phyloP scores from a whole-genome alignment of 1,284 basidiomycete genomes.

The Cutaneotrichosporon mucoides region DNA sequence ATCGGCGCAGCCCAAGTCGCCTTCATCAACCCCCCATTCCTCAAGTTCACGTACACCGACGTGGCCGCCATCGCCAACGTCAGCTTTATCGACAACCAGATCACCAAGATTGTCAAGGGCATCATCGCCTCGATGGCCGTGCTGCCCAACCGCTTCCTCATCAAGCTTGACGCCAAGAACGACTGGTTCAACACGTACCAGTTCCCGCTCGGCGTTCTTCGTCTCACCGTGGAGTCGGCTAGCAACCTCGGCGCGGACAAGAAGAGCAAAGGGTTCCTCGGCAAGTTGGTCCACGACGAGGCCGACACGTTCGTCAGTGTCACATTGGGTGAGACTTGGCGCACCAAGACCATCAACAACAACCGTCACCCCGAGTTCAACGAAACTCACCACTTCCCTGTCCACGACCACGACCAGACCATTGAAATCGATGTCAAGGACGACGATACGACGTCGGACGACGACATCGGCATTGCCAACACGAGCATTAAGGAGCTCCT shows the following conservation, averaged over 20 bases:
- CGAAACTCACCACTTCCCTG: constrained; percentile 14
- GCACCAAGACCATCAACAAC: constrained; percentile 15
- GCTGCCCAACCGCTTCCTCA: constrained; percentile 19
- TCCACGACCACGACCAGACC: constrained; percentile 12
- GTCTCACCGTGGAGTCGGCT: constrained; percentile 5
- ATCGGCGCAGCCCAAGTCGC: constrained; percentile 16
- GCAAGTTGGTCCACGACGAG: constrained; percentile 12
- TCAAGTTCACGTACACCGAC: constrained; percentile 16
- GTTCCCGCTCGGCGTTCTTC: constrained; percentile 11
- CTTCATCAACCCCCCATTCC: constrained; percentile 16
- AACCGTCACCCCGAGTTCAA: constrained; percentile 12
- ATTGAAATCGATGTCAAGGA: constrained; percentile 5
- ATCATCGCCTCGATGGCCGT: constrained; percentile 14
- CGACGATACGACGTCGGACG: constrained; percentile 9
- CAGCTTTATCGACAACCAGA: constrained; percentile 10
- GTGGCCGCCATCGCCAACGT: constrained; percentile 9
- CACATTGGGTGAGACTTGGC: constrained; percentile 11
- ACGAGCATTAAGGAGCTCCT: constrained; percentile 10
- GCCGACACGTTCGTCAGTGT: constrained; percentile 9
- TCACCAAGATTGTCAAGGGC: constrained; percentile 7
- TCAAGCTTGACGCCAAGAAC: constrained; percentile 13
- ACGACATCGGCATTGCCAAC: constrained; percentile 6
- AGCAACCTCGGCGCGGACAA: constrained; percentile 10
- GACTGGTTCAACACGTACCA: constrained; percentile 18
- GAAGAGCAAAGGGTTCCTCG: constrained; percentile 12